Conservation (phyloP, 306 rosid genomes). For the Potentilla sterilis region DNA sequence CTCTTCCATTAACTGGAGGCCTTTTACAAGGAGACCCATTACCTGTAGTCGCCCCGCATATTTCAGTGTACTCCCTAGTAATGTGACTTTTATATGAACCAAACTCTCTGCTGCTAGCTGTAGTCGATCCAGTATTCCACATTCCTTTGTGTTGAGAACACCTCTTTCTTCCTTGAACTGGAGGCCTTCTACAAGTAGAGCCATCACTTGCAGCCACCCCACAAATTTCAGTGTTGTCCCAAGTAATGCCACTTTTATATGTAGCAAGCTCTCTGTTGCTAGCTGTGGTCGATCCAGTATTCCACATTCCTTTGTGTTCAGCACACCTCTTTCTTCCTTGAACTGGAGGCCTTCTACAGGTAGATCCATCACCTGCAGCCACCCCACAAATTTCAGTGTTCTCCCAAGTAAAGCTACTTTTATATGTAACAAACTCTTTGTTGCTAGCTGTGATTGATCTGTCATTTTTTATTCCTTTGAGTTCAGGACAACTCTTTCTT, state of each 20-base stretch:
- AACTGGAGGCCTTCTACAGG: conserved; percentile 60
- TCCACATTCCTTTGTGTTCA: conserved; percentile 73
- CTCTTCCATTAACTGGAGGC: conserved; percentile 61
- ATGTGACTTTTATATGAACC: conserved; percentile 28
- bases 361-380: conserved; percentile 41
- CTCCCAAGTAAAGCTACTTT: conserved; percentile 22
- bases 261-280: neutral
- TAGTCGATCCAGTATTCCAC: conserved; percentile 36
- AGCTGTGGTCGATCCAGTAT: conserved; percentile 13
- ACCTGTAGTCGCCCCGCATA: conserved; percentile 55
- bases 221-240: conserved; percentile 43
- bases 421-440: neutral
- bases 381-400: conserved; percentile 55
- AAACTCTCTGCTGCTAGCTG: neutral
- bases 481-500: conserved; percentile 69
- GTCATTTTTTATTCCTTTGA: conserved; percentile 62
- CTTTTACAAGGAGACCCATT: conserved; percentile 57
- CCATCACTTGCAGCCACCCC: conserved; percentile 51
- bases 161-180: conserved; percentile 63
- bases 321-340: conserved; percentile 70
- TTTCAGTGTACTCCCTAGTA: conserved; percentile 29
- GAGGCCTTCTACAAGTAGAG: conserved; percentile 53
- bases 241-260: conserved; percentile 18
- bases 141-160: conserved; percentile 76
- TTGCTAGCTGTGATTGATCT: conserved; percentile 7